Evolutionary conservation across 805 yeast species (phyloP), one percentile per base, ranked within the genome.

Genomic region (Hanseniaspora lachancei): DNA sequence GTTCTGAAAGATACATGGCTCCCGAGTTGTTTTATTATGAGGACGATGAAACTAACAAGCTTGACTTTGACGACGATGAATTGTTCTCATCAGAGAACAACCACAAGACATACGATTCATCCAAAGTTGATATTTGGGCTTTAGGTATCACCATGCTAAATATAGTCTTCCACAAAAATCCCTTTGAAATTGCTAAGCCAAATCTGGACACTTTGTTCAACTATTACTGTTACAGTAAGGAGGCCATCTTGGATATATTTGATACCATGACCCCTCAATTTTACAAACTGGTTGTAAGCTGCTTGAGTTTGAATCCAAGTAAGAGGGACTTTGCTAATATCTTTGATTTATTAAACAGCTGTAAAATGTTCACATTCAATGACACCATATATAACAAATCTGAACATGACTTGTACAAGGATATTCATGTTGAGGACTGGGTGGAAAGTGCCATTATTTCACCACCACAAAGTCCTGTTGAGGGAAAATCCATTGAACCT

Each of bases 1-100:
- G 96, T 24, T 80, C 87, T 55, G 95, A 87, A 69, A 75, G 95
- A 59, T 89, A 89, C 68, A 89, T 89, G 97, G 95, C 96, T 0
- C 97, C 97, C 0, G 97, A 89, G 65, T 70, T 88, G 57, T 82
- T 88, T 64, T 41, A 40, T n/a, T 49, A 49, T 21, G 47, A 49
- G 12, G 95, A 88, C 53, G 61, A 64, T 8, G 68, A 68, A 61
- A 58, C 67, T 40, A 16, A 20, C 12, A 38, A 48, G 5, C 13
- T 49, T n/a, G 46, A 40, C 20, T 38, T 41, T 29, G 71, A 68
- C 56, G 53, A 63, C 39, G 67, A 69, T 32, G 71, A 72, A 47
- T 67, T 70, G 44, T 49, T 49, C 20, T 29, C 47, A 13, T 5
- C 20, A 20, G 47, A 27, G 13, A 49, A 49, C 32, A 70, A 79